phyloP scores from a whole-genome alignment of 345 rosid species.

The Melaleuca alternifolia region DNA sequence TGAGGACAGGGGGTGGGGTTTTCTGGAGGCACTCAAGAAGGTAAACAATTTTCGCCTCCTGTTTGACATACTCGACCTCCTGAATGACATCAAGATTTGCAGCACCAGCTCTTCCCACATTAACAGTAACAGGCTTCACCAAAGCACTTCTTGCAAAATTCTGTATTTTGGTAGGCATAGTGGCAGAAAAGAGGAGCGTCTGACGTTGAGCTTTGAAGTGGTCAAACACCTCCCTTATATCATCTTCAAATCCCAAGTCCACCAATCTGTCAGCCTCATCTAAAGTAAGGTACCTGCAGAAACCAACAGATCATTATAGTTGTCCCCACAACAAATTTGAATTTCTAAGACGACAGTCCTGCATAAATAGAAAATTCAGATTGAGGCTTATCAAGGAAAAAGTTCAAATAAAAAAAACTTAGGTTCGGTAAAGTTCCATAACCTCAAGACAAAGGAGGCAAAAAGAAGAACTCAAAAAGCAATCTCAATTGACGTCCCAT shows the following conservation, averaged over 20 bases:
- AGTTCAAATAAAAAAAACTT: neutral
- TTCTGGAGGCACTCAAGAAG: conserved; percentile 90
- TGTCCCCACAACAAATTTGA: neutral
- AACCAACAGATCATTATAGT: neutral
- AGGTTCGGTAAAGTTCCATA: neutral
- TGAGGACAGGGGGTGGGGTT: conserved; percentile 86
- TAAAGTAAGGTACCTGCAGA: conserved; percentile 74
- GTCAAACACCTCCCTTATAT: conserved; percentile 91
- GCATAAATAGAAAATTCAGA: neutral
- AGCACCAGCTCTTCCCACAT: conserved; percentile 95
- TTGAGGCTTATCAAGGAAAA: neutral
- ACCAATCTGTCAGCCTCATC: conserved; percentile 96
- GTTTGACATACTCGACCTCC: conserved; percentile 93
- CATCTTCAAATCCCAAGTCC: conserved; percentile 96
- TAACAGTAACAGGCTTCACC: conserved; percentile 78
- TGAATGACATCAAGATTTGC: conserved; percentile 97
- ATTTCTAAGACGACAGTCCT: neutral
- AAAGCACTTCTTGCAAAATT: conserved; percentile 84
- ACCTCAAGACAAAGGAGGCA: neutral
- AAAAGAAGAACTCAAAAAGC: neutral
- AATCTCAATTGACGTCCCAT: neutral
- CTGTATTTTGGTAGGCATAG: conserved; percentile 94
- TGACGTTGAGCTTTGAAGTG: conserved; percentile 90
- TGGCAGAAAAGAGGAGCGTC: conserved; percentile 84
- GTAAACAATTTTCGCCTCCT: conserved; percentile 90